Conservation (phyloP, 2,329 filamentous ascomycete genomes). For the Venturia carpophila region DNA sequence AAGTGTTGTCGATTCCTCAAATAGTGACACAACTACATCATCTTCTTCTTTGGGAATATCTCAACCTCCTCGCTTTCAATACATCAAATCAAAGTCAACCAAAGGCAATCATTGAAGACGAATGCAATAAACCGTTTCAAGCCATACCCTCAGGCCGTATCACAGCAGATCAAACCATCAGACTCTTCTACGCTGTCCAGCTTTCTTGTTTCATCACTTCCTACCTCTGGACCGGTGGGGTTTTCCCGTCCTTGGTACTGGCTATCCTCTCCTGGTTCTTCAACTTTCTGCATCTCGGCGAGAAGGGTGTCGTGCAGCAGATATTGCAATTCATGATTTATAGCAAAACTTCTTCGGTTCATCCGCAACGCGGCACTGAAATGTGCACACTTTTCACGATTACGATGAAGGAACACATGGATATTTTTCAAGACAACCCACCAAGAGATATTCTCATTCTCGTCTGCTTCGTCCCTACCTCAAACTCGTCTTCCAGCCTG, state of each 20-base stretch:
- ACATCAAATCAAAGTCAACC: neutral
- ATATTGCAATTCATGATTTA: too few species aligned
- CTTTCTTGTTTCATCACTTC: neutral
- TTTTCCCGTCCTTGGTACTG: neutral
- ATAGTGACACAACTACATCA: neutral
- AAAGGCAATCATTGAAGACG: neutral
- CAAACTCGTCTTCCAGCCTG: constrained; percentile 16
- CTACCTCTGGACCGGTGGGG: neutral
- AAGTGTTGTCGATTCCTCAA: neutral
- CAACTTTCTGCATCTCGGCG: neutral
- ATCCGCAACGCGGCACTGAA: too few species aligned
- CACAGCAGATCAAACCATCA: neutral
- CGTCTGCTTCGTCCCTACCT: neutral
- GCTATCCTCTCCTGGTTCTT: neutral
- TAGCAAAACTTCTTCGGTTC: too few species aligned
- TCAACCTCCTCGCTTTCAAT: neutral
- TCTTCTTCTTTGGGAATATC: neutral
- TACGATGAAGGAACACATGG: neutral
- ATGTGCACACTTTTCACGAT: too few species aligned
- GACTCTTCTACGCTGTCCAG: neutral
- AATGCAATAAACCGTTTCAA: neutral
- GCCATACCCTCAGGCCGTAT: neutral
- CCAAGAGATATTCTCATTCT: neutral
- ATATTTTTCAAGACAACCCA: neutral
- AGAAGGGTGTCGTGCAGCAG: neutral